These are phyloP conservation scores for Xylariales sp. DNA, from an alignment of 2,329 filamentous ascomycete genomes.

Conservation along the genomic window DNA sequence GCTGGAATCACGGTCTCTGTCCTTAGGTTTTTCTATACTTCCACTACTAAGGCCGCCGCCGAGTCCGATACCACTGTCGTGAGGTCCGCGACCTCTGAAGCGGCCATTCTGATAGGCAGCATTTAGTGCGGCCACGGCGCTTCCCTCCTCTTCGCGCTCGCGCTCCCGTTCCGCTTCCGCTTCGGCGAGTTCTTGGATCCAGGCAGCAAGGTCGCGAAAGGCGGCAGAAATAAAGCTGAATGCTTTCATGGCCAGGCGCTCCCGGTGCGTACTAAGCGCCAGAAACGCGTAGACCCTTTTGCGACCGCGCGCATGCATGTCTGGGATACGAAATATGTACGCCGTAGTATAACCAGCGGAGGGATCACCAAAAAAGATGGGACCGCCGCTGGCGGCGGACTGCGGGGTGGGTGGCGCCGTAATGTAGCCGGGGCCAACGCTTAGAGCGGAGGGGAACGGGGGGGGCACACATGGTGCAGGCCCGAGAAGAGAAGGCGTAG, in stretches of 20 bases:
- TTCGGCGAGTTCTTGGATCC: slow-evolving; percentile 74
- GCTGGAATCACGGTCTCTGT: slow-evolving; percentile 57
- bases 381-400: slow-evolving; percentile 67
- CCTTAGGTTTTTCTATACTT: slow-evolving; percentile 45
- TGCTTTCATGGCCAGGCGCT: slow-evolving; percentile 73
- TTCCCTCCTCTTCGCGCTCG: slow-evolving; percentile 55
- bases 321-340: slow-evolving; percentile 76
- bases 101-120: slow-evolving; percentile 57
- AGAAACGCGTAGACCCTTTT: slow-evolving; percentile 77
- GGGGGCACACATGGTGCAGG: slow-evolving; percentile 55
- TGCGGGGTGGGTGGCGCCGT: slow-evolving; percentile 63
- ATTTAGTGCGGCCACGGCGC: slow-evolving; percentile 55
- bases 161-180: slow-evolving; percentile 68
- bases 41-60: slow-evolving; percentile 46
- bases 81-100: slow-evolving; percentile 51
- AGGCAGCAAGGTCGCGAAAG: slow-evolving; percentile 72
- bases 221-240: slow-evolving; percentile 71
- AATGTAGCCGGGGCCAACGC: slow-evolving; percentile 59
- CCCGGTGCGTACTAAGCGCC: slow-evolving; percentile 72
- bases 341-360: slow-evolving; percentile 75
- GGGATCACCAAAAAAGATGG: slow-evolving; percentile 76
- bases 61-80: slow-evolving; percentile 47
- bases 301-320: slow-evolving; percentile 74
- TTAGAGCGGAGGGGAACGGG: slow-evolving; percentile 53
- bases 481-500: slow-evolving; percentile 44